Percentiles rank a stretch among this genome's conserved stretches.
These are phyloP conservation scores for Colletotrichum simmondsii DNA, from an alignment of 2,329 filamentous ascomycete species.

Conservation along the genomic window DNA sequence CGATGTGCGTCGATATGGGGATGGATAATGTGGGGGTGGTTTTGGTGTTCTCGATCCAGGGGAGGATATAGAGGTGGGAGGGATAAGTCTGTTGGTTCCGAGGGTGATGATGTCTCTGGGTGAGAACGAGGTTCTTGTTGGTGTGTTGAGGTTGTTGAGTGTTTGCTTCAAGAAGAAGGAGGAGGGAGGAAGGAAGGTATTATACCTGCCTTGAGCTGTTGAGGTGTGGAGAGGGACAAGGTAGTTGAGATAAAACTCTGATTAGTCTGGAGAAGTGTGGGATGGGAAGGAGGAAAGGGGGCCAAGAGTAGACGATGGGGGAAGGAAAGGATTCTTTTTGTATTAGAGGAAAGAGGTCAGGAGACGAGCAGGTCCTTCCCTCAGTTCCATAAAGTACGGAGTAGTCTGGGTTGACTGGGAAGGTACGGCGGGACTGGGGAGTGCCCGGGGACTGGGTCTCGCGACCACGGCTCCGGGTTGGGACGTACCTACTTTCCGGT, in stretches of 20 bases:
- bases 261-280: conserved; percentile 12
- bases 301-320: background rate
- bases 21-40: background rate
- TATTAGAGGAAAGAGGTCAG: background rate
- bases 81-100: background rate
- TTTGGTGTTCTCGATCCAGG: background rate
- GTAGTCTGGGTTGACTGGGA: too few relatives aligned
- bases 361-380: background rate
- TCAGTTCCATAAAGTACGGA: background rate
- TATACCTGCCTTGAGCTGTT: background rate
- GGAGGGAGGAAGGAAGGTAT: background rate
- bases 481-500: background rate
- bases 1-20: background rate
- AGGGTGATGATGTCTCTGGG: background rate
- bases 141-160: background rate
- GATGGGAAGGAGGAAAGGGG: background rate
- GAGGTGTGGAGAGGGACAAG: background rate
- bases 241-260: conserved; percentile 20
- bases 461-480: background rate
- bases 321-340: conserved; percentile 12
- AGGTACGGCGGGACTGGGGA: background rate
- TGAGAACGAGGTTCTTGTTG: background rate
- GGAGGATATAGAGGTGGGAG: background rate
- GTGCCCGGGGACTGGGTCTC: background rate
- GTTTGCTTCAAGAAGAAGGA: background rate